Evolutionary conservation across 768 basidiomycete genomes (phyloP), one percentile per base, ranked within the genome.

Genomic region (Rhodotorula kratochvilovae): DNA sequence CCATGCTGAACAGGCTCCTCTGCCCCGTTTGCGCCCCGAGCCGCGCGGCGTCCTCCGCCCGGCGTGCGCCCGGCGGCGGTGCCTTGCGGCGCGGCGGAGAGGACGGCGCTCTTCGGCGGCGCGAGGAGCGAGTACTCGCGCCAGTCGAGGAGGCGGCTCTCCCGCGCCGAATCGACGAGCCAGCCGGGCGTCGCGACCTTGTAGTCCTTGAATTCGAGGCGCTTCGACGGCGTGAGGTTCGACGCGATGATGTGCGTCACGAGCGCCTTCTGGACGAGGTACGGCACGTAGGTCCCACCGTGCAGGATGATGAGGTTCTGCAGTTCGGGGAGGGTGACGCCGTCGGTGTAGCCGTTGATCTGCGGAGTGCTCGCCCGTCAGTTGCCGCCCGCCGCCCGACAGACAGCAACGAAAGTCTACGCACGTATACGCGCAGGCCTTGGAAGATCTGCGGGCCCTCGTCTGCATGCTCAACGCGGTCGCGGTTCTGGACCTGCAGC

Each of bases 161-260:
- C 84, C 64, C 86, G 82, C n/a, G 85, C 86, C 74, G 91, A 94
- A 43, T 92, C 86, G 19, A 88, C 83, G 19, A 99, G 84, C 96
- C 96, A 99, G 67, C 88, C 88, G 0, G 93, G 92, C 57, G 83
- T 84, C 50, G 89, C 92, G 27, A 98, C 89, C 79, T 93, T 96
- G 89, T 95, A 90, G 53, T 88, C 80, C 79, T 88, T 85, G 80
- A 93, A 97, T 76, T 95, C 92, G 31, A 86, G 86, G 55, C 92
- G 85, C 81, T 98, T 99, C 54, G 88, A 87, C 0, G 91, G 89
- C 0, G 95, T 97, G 55, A 99, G 85, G 43, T 90, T 89, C 73
- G 89, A 89, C 7, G 96, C 95, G 61, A 99, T 83, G 76, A 99
- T 88, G 79, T 96, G 93, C 1, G 93, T 95, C 5, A 84, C 88